These are phyloP conservation scores for Exutisphaerella laricina DNA, from an alignment of 2,329 filamentous ascomycete genomes.

Conservation along the genomic window DNA sequence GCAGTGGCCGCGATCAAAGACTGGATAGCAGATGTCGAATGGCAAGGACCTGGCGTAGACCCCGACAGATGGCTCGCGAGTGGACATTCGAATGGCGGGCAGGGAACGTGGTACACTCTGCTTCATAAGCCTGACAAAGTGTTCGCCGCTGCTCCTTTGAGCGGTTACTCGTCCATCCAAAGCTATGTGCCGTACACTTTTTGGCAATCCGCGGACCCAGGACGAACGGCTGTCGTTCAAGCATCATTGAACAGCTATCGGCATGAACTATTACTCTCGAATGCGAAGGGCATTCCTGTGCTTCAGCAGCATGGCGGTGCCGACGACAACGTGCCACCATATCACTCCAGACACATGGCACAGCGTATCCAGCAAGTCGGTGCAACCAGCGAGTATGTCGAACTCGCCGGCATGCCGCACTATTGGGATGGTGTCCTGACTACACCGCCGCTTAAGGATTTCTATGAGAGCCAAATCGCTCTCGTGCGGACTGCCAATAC, in stretches of 20 bases:
- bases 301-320: constrained; percentile 52
- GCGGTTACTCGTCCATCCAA: constrained; percentile 55
- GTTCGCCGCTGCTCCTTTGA: constrained; percentile 52
- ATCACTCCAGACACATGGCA: constrained; percentile 52
- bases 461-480: constrained; percentile 41
- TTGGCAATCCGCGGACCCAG: constrained; percentile 52
- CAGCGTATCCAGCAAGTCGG: constrained; percentile 43
- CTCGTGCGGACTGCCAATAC: constrained; percentile 12
- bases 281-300: constrained; percentile 49
- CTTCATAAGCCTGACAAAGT: constrained; percentile 54
- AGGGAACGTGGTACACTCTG: constrained; percentile 53
- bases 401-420: constrained; percentile 47
- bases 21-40: constrained; percentile 47
- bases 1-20: constrained; percentile 44
- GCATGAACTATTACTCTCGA: constrained; percentile 51
- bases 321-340: constrained; percentile 56
- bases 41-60: constrained; percentile 46
- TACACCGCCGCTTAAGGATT: constrained; percentile 43
- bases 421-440: constrained; percentile 54
- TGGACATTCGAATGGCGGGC: constrained; percentile 58
- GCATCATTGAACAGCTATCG: constrained; percentile 48
- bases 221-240: constrained; percentile 44
- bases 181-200: constrained; percentile 54
- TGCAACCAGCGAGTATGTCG: constrained; percentile 43
- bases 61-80: constrained; percentile 47